phyloP scores from a whole-genome alignment of 345 rosid genomes.

The Lumnitzera racemosa region DNA sequence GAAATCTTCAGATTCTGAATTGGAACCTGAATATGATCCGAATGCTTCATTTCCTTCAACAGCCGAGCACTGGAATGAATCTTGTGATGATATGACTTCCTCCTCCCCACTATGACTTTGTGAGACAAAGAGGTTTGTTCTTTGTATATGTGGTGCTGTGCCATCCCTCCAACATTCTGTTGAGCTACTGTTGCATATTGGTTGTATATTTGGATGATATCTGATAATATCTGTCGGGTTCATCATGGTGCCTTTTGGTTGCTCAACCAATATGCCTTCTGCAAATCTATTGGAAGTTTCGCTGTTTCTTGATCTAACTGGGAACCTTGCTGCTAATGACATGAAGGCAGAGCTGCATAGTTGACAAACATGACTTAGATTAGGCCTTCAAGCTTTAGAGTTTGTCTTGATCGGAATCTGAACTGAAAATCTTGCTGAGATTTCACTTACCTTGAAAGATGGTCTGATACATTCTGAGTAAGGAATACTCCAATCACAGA shows the following conservation, averaged over 20 bases:
- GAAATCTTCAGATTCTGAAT: slow-evolving; percentile 59
- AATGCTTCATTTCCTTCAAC: slow-evolving; percentile 39
- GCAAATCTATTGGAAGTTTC: slow-evolving; percentile 17
- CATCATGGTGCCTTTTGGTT: slow-evolving; percentile 40
- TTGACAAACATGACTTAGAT: slow-evolving; percentile 8
- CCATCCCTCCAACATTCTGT: slow-evolving; percentile 27
- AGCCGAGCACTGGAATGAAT: slow-evolving; percentile 41
- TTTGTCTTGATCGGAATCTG: not conserved
- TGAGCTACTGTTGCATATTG: slow-evolving; percentile 30
- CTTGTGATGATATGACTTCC: slow-evolving; percentile 71
- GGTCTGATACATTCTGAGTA: slow-evolving; percentile 94
- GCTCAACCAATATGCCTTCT: slow-evolving; percentile 37
- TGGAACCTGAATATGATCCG: slow-evolving; percentile 48
- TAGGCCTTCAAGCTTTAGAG: too few species aligned
- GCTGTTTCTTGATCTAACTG: slow-evolving; percentile 35
- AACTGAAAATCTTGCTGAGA: slow-evolving; percentile 6
- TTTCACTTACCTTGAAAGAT: slow-evolving; percentile 74
- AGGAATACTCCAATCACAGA: slow-evolving; percentile 95
- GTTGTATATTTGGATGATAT: slow-evolving; percentile 32
- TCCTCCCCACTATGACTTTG: slow-evolving; percentile 48
- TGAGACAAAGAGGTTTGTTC: slow-evolving; percentile 27
- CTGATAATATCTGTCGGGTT: slow-evolving; percentile 28
- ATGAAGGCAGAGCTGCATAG: slow-evolving; percentile 91
- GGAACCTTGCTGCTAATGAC: slow-evolving; percentile 74
- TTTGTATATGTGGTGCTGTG: slow-evolving; percentile 33